Evolutionary conservation across 202 grass and related monocot species (phyloP), one percentile per base, ranked within the genome.

Genomic region (Saccharum hybrid): DNA sequence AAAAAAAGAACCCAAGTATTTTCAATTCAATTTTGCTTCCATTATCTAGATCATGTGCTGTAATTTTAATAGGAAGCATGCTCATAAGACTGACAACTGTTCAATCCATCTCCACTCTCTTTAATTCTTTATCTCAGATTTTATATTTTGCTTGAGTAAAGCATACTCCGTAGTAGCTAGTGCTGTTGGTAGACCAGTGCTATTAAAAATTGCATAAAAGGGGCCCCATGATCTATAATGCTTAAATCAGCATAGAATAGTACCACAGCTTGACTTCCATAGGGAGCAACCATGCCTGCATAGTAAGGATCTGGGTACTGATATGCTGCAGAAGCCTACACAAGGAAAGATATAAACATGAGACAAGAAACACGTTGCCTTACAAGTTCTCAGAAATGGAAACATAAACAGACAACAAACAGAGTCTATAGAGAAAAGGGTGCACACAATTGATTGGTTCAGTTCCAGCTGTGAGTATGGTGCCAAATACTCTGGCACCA

Each of bases 401-500:
- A 67, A 70, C 46, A 82, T 72, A 14, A 34, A 63, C 74, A 74
- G 11, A n/a, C 60, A 82, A 61, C 1, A 79, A 69, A 60, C 13
- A 74, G 2, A 75, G 11, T 19, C 37, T 1, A 56, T 16, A 31
- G 77, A 84, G 5, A 78, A 69, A 86, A 83, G 68, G 87, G 59
- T 36, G n/a, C 61, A 9, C 74, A 96, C 93, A 71, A 93, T 91
- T 77, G 92, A 88, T 85, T 94, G 92, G 61, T 89, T 94, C n/a
- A 96, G 81, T 78, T 98, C 96, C 81, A 96, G 87, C 80, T 92
- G 96, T n/a, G 93, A 87, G 63, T 88, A 92, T 76, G 86, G 91
- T 79, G 68, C 48, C 72, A 98, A 89, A 85, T 91, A 94, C 38
- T 98, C 93, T 61, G 93, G 81, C 67, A 83, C 51, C 85, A 90